These are phyloP conservation scores for Camelina hispida DNA, from an alignment of 345 rosid genomes.

Conservation along the genomic window DNA sequence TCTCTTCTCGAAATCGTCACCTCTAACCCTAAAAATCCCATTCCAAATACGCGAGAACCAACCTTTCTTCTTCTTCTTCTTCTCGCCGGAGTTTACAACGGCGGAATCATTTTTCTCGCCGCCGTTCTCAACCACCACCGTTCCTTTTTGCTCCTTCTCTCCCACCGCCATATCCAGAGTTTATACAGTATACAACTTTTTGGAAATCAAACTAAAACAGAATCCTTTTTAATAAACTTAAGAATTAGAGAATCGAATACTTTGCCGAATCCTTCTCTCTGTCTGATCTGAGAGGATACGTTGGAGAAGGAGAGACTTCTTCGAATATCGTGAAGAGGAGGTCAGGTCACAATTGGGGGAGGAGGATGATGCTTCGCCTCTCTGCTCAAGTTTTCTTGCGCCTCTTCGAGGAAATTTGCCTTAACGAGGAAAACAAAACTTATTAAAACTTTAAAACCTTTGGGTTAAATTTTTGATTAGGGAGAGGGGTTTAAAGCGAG, in stretches of 20 bases:
- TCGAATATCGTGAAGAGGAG: conserved; percentile 33
- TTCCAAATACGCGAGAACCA: conserved; percentile 74
- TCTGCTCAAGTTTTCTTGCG: conserved; percentile 24
- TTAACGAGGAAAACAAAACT: not conserved
- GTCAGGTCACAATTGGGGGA: not conserved
- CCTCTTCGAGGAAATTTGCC: conserved; percentile 23
- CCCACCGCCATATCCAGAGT: conserved; percentile 23
- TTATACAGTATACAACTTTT: not conserved
- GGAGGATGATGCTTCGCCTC: conserved; percentile 26
- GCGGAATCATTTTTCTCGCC: conserved; percentile 28
- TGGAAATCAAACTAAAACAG: not conserved
- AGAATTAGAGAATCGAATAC: not conserved
- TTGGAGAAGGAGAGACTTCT: conserved; percentile 21
- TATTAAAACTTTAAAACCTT: not conserved
- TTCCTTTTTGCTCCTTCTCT: conserved; percentile 29
- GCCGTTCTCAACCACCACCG: conserved; percentile 18
- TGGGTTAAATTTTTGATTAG: not conserved
- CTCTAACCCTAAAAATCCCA: conserved; percentile 56
- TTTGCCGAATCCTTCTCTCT: not conserved
- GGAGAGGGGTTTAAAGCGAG: not conserved
- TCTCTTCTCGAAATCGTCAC: conserved; percentile 90
- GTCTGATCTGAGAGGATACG: conserved; percentile 25
- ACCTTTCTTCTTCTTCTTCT: conserved; percentile 53
- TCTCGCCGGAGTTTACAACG: not conserved
- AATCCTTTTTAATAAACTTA: not conserved